Evolutionary conservation across 371 early-diverging fungal species (phyloP).

Genomic region (Funneliformis caledonium): DNA sequence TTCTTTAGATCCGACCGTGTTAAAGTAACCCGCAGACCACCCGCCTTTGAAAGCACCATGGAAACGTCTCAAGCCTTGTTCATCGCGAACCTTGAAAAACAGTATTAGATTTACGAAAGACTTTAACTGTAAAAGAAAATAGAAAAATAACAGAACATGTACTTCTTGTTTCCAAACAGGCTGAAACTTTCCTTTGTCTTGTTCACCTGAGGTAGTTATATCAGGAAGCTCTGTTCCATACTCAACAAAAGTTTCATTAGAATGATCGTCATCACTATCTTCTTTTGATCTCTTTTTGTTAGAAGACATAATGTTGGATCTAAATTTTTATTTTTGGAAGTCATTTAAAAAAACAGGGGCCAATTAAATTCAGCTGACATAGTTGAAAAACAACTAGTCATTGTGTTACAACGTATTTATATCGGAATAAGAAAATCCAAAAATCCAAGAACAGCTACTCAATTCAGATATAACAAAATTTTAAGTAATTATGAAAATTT

Average conservation of each 20-base stretch:
- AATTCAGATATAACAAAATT: too few species aligned
- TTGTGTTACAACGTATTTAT: too few species aligned
- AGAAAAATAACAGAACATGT: neutral
- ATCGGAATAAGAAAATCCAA: too few species aligned
- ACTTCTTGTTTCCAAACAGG: conserved; percentile 41
- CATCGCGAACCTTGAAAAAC: conserved; percentile 72
- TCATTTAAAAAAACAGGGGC: too few species aligned
- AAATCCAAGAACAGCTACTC: too few species aligned
- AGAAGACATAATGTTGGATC: neutral
- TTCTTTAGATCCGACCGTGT: conserved; percentile 95
- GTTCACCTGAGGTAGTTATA: neutral
- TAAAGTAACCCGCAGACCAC: conserved; percentile 92
- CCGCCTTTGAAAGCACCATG: conserved; percentile 97
- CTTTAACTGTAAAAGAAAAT: neutral
- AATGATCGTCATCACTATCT: conserved; percentile 4
- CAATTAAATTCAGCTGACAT: too few species aligned
- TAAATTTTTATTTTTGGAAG: neutral
- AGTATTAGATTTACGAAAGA: neutral
- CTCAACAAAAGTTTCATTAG: conserved; percentile 26
- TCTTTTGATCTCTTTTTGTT: conserved; percentile 10
- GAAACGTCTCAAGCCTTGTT: conserved; percentile 82
- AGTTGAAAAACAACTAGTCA: too few species aligned
- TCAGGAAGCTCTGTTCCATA: conserved; percentile 35
- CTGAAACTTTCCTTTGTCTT: conserved; percentile 32
- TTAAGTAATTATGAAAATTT: too few species aligned